Evolutionary conservation across 2,329 filamentous ascomycete species (phyloP), one percentile per base, ranked within the genome.

Genomic region (Cladosporium phlei): DNA sequence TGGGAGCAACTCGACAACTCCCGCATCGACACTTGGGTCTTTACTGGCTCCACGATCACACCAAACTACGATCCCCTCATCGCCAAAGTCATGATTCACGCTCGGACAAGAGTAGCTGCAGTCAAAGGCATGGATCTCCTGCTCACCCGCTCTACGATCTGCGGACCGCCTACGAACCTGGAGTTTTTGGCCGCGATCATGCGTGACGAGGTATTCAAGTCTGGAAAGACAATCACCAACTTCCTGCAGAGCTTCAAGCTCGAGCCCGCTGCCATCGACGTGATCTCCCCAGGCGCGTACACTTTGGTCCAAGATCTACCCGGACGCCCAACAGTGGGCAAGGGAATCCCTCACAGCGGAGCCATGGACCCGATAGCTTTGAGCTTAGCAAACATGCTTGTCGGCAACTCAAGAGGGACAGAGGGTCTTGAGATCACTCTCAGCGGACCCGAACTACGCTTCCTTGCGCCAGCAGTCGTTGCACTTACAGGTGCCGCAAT

Each of bases 11-110:
- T 70, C 0, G 53, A 69, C 0, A 69, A 69, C 4, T 67, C 73
- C 19, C 71, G 82, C 4, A 72, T 85, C 20, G 82, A 85, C 53
- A 83, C 79, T 0, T 85, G 80, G 80, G 70, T 83, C 1, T 70
- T 74, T 45, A 74, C 73, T 1, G 80, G 80, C 5, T 73, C 74
- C 2, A 72, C 69, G 3, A 69, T 84, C 29, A 76, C 76, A 4
- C 72, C 79, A 2, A 70, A 77, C 48, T 83, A 82, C 44, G 77
- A 77, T 66, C 59, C 50, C 54, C 52, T 52, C 2, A 52, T 57
- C 30, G 54, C 54, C 10, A 57, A 55, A 37, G 66, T 79, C 10
- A 80, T 84, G 70, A 72, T 72, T 19, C 75, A 80, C 51, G 68
- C 66, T 0, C 50, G 63, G 6, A 66, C 61, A 5, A 64, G 69